Base-by-base conservation (phyloP, 2,329 filamentous ascomycete species). In the Rhinocladiella mackenziei region DNA sequence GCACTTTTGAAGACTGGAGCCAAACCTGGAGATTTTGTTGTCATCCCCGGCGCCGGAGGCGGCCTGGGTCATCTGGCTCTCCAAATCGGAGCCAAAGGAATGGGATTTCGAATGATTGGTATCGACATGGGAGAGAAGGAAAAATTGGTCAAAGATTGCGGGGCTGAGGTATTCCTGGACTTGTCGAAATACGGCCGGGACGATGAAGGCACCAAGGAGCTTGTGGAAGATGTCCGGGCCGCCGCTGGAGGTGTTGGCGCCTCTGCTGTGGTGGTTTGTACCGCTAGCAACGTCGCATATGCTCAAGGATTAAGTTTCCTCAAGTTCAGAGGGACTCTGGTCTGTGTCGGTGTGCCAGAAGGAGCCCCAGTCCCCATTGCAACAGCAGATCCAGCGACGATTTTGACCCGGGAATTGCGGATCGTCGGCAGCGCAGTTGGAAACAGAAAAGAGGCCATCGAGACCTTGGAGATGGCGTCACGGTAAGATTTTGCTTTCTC, bases 101-200 rank as follows among this genome's bases (percentile, higher is more conserved):
- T 84, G 69, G 79, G 76, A 8, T 68, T 79, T 51, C 72, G 81
- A 32, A 77, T 83, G 25, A 79, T 84, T 45, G 81, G 79, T 18
- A 74, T 85, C 58, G 82, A 85, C 59, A 71, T 78, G 53, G 76
- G 74, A 33, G 74, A 70, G 56, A 85, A 85, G 61, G 75, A 77
- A 54, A 56, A 74, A 9, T 58, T 84, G 2, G 72, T 77, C 7
- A 72, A 72, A 35, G 69, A 75, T 1, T 78, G 71, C n/a, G 81
- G 81, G 6, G 80, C 80, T 0, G 80, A 84, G 58, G 73, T 76
- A 53, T 85, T 84, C 63, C 67, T 85, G 46, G 78, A 82, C 50
- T 68, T 84, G 45, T 76, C 78, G 20, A 66, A 72, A 43, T 71
- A 69, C 54, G 61, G 65, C 4, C 53, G 55, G 26, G 66, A 72